phyloP scores from a whole-genome alignment of 441 rosid species.

The Theobroma grandiflorum region DNA sequence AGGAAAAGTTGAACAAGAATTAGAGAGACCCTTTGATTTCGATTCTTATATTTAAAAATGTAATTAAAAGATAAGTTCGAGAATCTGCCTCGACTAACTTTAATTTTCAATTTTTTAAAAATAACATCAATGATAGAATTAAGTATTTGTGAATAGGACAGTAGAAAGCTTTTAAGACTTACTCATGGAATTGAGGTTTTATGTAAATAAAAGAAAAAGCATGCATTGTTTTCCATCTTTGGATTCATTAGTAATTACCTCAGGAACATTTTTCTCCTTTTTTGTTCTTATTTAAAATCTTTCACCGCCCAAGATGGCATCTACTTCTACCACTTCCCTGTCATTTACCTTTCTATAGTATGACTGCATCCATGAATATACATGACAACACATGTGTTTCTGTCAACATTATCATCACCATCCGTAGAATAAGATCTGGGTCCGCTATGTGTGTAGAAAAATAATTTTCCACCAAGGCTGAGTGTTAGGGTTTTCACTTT shows the following conservation, averaged over 20 bases:
- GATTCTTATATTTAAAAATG: too few species aligned
- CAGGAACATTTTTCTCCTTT: not conserved
- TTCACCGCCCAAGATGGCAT: not conserved
- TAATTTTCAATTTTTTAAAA: too few species aligned
- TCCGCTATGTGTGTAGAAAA: slow-evolving; percentile 7
- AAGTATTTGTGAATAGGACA: not conserved
- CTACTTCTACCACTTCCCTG: not conserved
- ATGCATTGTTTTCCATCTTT: too few species aligned
- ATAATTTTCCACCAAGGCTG: slow-evolving; percentile 5
- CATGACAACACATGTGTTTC: not conserved
- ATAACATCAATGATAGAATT: not conserved
- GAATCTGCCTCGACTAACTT: too few species aligned
- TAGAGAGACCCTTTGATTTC: too few species aligned
- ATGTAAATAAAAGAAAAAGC: not conserved
- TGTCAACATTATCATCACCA: not conserved
- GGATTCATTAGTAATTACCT: not conserved
- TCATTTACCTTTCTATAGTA: not conserved
- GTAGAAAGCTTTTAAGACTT: not conserved
- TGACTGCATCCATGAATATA: slow-evolving; percentile 11
- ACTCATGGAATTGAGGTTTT: not conserved
- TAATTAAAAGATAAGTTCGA: too few species aligned
- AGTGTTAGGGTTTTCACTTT: slow-evolving; percentile 31
- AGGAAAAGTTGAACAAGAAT: too few species aligned
- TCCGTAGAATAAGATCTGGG: slow-evolving; percentile 18
- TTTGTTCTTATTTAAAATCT: slow-evolving; percentile 2